A percentile compares a stretch with the other conserved stretches of the same genome.
These are phyloP conservation scores for Tardiomyces digboiensis DNA, from an alignment of 1,139 yeast genomes.

Conservation along the genomic window DNA sequence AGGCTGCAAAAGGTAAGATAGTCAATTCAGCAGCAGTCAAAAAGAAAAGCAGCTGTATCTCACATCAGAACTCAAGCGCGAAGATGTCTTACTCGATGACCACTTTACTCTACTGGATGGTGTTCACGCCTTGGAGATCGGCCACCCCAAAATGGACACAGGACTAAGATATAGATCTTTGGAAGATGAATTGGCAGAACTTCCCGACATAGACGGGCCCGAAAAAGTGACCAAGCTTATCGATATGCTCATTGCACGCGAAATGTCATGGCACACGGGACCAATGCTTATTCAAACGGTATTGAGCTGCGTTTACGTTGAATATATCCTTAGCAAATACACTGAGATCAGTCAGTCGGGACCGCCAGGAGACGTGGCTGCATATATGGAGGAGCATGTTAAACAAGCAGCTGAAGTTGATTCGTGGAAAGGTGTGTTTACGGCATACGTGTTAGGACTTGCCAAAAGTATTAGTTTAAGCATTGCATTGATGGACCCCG, in stretches of 20 bases:
- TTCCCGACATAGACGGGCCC: slow-evolving; percentile 16
- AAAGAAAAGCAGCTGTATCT: no score
- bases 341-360: slow-evolving; percentile 3
- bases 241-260: slow-evolving; percentile 24
- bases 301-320: slow-evolving; percentile 27
- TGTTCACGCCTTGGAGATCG: slow-evolving; percentile 31
- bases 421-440: slow-evolving; percentile 16
- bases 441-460: slow-evolving; percentile 17
- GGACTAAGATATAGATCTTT: slow-evolving; percentile 24
- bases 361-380: slow-evolving; percentile 1
- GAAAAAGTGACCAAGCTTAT: slow-evolving; percentile 17
- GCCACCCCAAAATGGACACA: slow-evolving; percentile 30
- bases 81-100: slow-evolving; percentile 21
- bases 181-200: slow-evolving; percentile 14
- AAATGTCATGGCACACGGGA: slow-evolving; percentile 31
- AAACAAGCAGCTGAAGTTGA: slow-evolving; percentile 1
- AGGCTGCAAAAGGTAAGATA: background rate
- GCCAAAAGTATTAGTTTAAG: slow-evolving; percentile 17
- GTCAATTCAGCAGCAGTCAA: no score
- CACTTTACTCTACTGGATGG: slow-evolving; percentile 24
- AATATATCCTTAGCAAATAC: slow-evolving; percentile 17
- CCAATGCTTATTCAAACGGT: slow-evolving; percentile 27
- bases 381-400: slow-evolving; percentile 1
- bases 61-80: slow-evolving; percentile 13
- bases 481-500: slow-evolving; percentile 10